A percentile compares a stretch with the other conserved stretches of the same genome.
Conservation (phyloP, 345 rosid species). For the Salix viminalis region DNA sequence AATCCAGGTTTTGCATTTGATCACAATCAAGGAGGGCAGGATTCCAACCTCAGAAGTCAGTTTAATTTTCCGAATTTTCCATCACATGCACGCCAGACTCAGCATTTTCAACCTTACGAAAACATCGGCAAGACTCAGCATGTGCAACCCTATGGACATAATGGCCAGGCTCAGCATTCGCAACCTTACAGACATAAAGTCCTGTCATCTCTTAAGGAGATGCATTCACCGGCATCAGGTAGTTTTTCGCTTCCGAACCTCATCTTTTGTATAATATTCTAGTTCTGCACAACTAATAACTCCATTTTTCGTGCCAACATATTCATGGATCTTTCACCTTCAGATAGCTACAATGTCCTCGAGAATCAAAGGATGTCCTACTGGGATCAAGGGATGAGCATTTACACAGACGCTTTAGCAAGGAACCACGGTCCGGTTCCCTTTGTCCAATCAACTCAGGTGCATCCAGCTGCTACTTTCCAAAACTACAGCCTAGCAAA, state of each 20-base stretch:
- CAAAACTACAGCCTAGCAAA: not conserved
- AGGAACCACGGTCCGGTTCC: not conserved
- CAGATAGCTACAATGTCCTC: slow-evolving; percentile 5
- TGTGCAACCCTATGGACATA: not conserved
- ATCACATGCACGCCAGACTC: not conserved
- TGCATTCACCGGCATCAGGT: slow-evolving; percentile 29
- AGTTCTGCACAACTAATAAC: slow-evolving; percentile 2
- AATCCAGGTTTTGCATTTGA: not conserved
- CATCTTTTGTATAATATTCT: not conserved
- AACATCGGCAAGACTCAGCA: not conserved
- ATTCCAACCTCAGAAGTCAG: not conserved
- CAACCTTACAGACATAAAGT: not conserved
- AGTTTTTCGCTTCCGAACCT: not conserved
- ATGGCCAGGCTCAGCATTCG: not conserved
- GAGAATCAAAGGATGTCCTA: not conserved
- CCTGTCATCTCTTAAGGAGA: not conserved
- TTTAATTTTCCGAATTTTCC: not conserved
- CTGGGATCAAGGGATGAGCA: slow-evolving; percentile 9
- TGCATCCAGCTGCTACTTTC: not conserved
- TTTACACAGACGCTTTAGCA: not conserved
- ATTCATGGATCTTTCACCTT: slow-evolving; percentile 25
- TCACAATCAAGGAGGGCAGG: not conserved
- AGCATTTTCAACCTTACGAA: not conserved
- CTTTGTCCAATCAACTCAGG: not conserved
- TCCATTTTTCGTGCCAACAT: slow-evolving; percentile 10